Evolutionary conservation across 139 green algal genomes (phyloP), one percentile per base, ranked within the genome.

Genomic region (Desmodesmus armatus): DNA sequence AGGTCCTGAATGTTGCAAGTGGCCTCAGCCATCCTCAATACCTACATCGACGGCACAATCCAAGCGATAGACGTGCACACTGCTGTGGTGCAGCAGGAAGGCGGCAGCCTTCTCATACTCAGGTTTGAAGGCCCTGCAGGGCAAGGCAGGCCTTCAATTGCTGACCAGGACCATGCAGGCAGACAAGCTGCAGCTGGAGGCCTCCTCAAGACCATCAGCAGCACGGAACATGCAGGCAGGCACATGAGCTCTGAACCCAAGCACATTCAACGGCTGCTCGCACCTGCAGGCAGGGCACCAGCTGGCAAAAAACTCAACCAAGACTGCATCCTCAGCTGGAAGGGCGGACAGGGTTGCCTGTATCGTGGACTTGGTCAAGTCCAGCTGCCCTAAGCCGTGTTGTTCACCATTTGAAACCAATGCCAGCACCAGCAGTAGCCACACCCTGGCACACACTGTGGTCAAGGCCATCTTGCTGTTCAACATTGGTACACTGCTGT

Each of bases 241-340:
- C 47, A 55, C 7, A 21, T 55, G 47, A 55, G 47, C 9, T 13
- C 7, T 55, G 47, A 7, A 55, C 47, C 47, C 47, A 55, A 7
- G 7, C 47, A n/a, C 40, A 29, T 41, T 43, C n/a, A n/a, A 72
- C 27, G 58, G 58, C 58, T 33, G 58, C 23, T 40, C 76, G 29
- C 23, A 82, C 76, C 76, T 82, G 76, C 76, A 82, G 19, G 76
- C 76, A 51, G 76, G 76, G 25, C 76, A 82, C 76, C 76, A 82
- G 17, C 53, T 82, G 6, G 76, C 76, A 43, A 60, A 82, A 21
- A 82, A 82, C 55, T 82, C 76, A 53, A 82, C 72, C 9, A 82
- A 55, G 37, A 82, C 76, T 23, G 40, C 25, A 19, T 21, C 55
- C 39, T 82, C 55, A n/a, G 51, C 37, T 31, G 76, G 76, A 53